Percentiles rank a stretch among this genome's conserved stretches.
Conservation (phyloP, 306 rosid species). For the Rosa rugosa region DNA sequence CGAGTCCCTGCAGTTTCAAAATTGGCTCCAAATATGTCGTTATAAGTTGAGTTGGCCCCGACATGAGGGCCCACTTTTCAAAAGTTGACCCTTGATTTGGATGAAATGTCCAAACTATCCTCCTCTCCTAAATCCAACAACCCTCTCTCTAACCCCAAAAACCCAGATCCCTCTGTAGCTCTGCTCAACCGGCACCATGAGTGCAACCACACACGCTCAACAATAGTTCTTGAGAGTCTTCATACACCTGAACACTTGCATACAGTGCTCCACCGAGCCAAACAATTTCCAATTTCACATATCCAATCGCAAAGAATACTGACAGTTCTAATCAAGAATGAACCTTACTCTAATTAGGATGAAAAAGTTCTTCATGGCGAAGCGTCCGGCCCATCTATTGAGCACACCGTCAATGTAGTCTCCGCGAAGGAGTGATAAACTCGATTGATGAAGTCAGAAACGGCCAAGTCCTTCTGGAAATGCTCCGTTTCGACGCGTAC, state of each 20-base stretch:
- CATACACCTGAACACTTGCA: slow-evolving; percentile 76
- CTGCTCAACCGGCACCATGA: no score
- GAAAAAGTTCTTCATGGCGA: slow-evolving; percentile 81
- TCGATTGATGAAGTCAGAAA: slow-evolving; percentile 63
- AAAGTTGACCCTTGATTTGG: no score
- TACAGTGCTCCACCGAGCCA: slow-evolving; percentile 79
- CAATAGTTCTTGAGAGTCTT: slow-evolving; percentile 67
- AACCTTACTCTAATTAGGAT: slow-evolving; percentile 56
- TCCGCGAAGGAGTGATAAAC: slow-evolving; percentile 44
- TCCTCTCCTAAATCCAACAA: no score
- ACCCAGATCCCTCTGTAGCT: no score
- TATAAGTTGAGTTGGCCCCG: no score
- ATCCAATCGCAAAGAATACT: not conserved
- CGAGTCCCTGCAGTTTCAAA: no score
- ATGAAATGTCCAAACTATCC: no score
- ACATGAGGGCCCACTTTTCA: no score
- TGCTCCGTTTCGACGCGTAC: slow-evolving; percentile 62
- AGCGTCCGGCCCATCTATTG: slow-evolving; percentile 83
- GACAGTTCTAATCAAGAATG: not conserved
- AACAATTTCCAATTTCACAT: not conserved
- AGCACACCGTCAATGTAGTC: slow-evolving; percentile 70
- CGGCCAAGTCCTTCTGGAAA: slow-evolving; percentile 81
- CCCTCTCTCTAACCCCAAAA: no score
- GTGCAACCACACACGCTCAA: no score
- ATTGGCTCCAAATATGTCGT: no score